Conservation (phyloP, 768 basidiomycete genomes). For the Collybia sordida region DNA sequence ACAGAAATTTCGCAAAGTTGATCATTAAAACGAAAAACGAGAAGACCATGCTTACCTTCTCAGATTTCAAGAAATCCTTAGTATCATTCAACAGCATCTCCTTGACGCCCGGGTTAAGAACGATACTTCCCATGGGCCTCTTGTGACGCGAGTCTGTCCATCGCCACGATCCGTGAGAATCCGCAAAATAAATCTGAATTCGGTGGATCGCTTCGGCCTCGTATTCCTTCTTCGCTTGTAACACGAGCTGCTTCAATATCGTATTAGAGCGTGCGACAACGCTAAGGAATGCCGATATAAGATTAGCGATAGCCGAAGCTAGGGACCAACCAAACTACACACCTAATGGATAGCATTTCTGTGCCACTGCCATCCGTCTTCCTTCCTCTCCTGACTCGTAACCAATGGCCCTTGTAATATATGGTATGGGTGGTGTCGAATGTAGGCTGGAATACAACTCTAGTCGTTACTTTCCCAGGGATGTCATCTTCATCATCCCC, state of each 20-base stretch:
- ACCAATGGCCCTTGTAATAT: conserved; percentile 83
- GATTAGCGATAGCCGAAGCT: conserved; percentile 5
- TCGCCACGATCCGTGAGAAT: conserved; percentile 85
- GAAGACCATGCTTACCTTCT: conserved; percentile 51
- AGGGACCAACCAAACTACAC: conserved; percentile 10
- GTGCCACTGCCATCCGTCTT: conserved; percentile 69
- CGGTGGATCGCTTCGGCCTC: conserved; percentile 85
- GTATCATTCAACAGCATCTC: conserved; percentile 85
- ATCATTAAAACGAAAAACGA: background rate
- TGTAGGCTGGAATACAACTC: conserved; percentile 87
- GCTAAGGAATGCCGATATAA: conserved; percentile 29
- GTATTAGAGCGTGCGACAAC: conserved; percentile 83
- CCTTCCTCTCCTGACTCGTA: conserved; percentile 68
- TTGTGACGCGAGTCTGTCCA: conserved; percentile 88
- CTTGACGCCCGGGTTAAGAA: conserved; percentile 85
- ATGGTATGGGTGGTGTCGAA: conserved; percentile 88
- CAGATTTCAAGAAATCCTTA: conserved; percentile 79
- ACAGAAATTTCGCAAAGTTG: conserved; percentile 1
- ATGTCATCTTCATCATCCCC: conserved; percentile 34
- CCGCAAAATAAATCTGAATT: conserved; percentile 89
- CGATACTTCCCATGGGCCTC: conserved; percentile 85
- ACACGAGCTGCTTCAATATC: conserved; percentile 85
- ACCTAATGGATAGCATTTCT: conserved; percentile 80
- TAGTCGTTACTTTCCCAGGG: conserved; percentile 69
- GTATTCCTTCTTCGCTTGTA: conserved; percentile 88